Percentiles rank a stretch among this genome's conserved stretches.
Evolutionary conservation across 164 flowering plant genomes (phyloP).

Genomic region (Sextonia rubra): DNA sequence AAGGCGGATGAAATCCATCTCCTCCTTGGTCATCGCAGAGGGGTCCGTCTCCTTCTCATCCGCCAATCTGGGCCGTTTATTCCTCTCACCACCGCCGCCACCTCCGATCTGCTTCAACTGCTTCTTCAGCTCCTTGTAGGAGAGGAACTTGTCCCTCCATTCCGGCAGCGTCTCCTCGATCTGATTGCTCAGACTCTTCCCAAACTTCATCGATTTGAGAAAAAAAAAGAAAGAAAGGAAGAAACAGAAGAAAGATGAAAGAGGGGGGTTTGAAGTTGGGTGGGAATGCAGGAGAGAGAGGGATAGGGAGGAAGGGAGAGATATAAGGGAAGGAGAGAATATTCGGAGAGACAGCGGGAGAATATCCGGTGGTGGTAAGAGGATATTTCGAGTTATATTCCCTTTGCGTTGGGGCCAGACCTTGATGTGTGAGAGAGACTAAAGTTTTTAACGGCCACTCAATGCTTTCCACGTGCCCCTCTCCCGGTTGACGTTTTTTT

Average conservation of each 20-base stretch:
- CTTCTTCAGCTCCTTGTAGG: constrained; percentile 89
- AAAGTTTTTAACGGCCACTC: background rate
- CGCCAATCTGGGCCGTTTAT: constrained; percentile 33
- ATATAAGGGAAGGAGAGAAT: constrained; percentile 35
- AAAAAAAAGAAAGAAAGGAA: background rate
- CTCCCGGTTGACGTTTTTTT: background rate
- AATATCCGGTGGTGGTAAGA: constrained; percentile 36
- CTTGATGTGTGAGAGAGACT: background rate
- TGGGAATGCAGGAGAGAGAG: background rate
- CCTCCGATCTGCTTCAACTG: constrained; percentile 45
- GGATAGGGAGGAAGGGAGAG: background rate
- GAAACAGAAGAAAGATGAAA: background rate
- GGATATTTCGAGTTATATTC: constrained; percentile 44
- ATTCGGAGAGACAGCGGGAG: constrained; percentile 32
- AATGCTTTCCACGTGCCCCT: background rate
- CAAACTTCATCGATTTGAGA: constrained; percentile 70
- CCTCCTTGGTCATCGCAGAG: constrained; percentile 46
- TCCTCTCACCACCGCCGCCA: constrained; percentile 29
- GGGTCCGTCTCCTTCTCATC: constrained; percentile 18
- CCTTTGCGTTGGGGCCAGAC: constrained; percentile 3
- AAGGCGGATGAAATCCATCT: constrained; percentile 54
- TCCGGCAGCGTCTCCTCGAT: constrained; percentile 91
- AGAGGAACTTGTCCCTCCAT: constrained; percentile 89
- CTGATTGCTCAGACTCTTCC: constrained; percentile 83
- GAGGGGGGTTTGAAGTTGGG: background rate